Percentiles rank a stretch among this genome's conserved stretches.
Conservation (phyloP, 2,329 filamentous ascomycete species). For the Neonectria punicea region DNA sequence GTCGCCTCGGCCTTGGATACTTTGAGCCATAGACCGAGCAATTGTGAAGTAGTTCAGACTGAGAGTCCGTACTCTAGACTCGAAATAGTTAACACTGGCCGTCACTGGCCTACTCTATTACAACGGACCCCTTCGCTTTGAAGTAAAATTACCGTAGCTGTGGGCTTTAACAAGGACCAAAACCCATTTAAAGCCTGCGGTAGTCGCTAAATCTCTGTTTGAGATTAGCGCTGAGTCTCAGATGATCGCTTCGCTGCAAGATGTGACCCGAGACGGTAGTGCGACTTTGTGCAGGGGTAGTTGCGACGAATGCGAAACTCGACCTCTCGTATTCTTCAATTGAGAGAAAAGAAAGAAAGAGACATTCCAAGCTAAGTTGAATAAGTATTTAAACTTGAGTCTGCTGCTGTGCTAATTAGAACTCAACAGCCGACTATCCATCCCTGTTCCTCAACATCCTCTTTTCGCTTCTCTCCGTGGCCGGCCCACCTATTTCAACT, state of each 20-base stretch:
- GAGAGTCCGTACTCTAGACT: no score
- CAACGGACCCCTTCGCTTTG: no score
- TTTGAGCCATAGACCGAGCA: no score
- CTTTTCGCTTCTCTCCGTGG: constrained; percentile 12
- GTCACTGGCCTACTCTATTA: no score
- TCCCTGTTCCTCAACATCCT: not conserved
- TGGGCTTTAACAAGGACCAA: no score
- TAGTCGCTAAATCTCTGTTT: constrained; percentile 1
- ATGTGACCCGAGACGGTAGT: constrained; percentile 15
- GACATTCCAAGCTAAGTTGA: not conserved
- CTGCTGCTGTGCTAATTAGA: not conserved
- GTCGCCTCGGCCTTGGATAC: no score
- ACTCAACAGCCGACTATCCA: not conserved
- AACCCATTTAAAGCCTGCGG: not conserved
- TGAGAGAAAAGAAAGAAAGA: not conserved
- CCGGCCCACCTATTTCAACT: constrained; percentile 20
- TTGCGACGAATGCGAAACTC: constrained; percentile 26
- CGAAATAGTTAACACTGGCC: no score
- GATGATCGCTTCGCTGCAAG: constrained; percentile 25
- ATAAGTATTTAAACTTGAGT: not conserved
- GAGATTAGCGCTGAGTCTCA: constrained; percentile 25
- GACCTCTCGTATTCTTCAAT: not conserved
- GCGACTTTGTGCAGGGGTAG: constrained; percentile 14
- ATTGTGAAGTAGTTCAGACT: no score
- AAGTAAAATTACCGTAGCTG: no score